These are phyloP conservation scores for Helotiales sp. DNA, from an alignment of 2,329 filamentous ascomycete species.

Conservation along the genomic window DNA sequence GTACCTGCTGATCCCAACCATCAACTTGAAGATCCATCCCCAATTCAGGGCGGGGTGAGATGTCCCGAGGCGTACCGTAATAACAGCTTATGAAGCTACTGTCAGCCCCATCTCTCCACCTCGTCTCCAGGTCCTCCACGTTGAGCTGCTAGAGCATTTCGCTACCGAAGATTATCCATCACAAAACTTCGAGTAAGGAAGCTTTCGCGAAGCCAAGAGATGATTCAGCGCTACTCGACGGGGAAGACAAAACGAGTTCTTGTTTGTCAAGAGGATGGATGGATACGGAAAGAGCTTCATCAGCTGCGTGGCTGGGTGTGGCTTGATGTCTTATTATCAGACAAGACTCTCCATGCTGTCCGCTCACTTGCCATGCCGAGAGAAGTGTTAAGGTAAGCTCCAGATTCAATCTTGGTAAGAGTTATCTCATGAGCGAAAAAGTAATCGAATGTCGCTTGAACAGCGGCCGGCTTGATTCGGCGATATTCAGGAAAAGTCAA, in stretches of 20 bases:
- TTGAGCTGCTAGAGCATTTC: background rate
- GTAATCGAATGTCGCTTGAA: background rate
- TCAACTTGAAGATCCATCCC: background rate
- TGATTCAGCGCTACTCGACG: background rate
- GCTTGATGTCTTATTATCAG: background rate
- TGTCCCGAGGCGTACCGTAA: background rate
- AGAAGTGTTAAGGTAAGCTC: background rate
- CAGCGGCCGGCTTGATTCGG: background rate
- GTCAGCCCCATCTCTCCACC: background rate
- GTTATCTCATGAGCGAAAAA: background rate
- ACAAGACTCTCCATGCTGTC: background rate
- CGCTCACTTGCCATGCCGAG: background rate
- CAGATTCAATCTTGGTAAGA: background rate
- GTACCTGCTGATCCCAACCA: background rate
- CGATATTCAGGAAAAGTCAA: background rate
- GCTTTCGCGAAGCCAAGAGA: background rate
- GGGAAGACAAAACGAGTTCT: background rate
- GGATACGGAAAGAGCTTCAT: constrained; percentile 4
- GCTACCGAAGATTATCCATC: background rate
- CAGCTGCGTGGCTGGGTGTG: background rate
- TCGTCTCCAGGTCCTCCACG: constrained; percentile 1
- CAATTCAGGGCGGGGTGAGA: background rate
- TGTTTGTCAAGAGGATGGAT: background rate
- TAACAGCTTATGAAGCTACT: background rate
- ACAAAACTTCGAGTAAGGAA: background rate